A percentile compares a stretch with the other conserved stretches of the same genome.
Evolutionary conservation across 2,329 filamentous ascomycete species (phyloP).

Genomic region (Aspergillus ruber): DNA sequence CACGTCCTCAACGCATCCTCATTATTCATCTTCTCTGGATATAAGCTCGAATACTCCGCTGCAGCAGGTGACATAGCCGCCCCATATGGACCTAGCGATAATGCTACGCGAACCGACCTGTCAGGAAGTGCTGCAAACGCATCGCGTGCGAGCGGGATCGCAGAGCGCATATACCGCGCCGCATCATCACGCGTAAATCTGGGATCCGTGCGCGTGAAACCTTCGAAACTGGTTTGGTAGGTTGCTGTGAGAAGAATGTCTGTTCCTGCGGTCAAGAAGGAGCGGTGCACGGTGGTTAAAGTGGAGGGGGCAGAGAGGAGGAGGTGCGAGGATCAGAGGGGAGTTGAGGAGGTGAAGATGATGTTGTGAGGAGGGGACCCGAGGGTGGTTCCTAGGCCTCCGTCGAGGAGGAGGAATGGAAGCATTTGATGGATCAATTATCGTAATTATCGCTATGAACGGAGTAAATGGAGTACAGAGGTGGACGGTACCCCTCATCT

Average conservation of each 20-base stretch:
- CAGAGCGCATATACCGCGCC: slow-evolving; percentile 36
- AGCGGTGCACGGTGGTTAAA: slow-evolving; percentile 50
- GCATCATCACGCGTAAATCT: slow-evolving; percentile 34
- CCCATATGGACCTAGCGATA: slow-evolving; percentile 62
- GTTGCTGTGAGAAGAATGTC: slow-evolving; percentile 63
- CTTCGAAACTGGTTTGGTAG: slow-evolving; percentile 57
- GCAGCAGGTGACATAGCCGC: slow-evolving; percentile 57
- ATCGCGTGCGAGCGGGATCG: slow-evolving; percentile 30
- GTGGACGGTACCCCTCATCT: neutral
- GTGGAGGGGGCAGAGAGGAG: slow-evolving; percentile 50
- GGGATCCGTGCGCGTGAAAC: slow-evolving; percentile 45
- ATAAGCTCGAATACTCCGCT: slow-evolving; percentile 59
- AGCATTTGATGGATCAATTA: slow-evolving; percentile 11
- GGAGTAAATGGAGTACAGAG: neutral
- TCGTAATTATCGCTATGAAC: neutral
- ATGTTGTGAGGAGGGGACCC: slow-evolving; percentile 49
- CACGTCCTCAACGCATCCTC: slow-evolving; percentile 46
- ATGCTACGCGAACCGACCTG: slow-evolving; percentile 31
- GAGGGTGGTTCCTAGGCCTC: slow-evolving; percentile 62
- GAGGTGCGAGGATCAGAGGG: slow-evolving; percentile 63
- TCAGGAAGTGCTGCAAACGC: slow-evolving; percentile 16
- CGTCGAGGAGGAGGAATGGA: slow-evolving; percentile 53
- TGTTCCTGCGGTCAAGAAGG: slow-evolving; percentile 52
- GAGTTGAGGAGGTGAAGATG: slow-evolving; percentile 46
- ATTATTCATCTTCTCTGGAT: slow-evolving; percentile 46